Evolutionary conservation across 1,139 yeast genomes (phyloP).

Genomic region (Candida glucosophila): DNA sequence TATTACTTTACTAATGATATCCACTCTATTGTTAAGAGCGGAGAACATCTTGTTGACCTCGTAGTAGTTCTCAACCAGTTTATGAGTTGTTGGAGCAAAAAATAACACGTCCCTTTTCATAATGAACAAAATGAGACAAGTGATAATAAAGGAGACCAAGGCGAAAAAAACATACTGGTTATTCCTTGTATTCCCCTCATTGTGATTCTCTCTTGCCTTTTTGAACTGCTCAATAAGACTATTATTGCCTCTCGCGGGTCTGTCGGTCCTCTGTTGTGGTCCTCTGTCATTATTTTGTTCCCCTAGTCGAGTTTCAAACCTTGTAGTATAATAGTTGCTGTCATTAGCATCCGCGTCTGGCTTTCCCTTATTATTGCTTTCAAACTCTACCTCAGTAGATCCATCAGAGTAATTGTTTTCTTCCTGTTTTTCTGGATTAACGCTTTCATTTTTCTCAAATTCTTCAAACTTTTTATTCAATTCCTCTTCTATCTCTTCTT

Average conservation of each 20-base stretch:
- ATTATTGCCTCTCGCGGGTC: too few species aligned
- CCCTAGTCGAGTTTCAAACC: too few species aligned
- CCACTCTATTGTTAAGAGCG: too few species aligned
- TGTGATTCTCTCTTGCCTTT: slow-evolving; percentile 3
- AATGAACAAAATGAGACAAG: slow-evolving; percentile 2
- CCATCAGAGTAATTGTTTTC: slow-evolving; percentile 6
- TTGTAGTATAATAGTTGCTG: too few species aligned
- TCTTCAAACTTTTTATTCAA: slow-evolving; percentile 10
- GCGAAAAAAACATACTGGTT: slow-evolving; percentile 3
- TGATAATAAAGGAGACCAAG: slow-evolving; percentile 2
- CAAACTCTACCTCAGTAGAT: slow-evolving; percentile 5
- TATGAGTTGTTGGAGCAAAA: slow-evolving; percentile 1
- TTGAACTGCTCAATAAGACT: slow-evolving; percentile 6
- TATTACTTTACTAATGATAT: too few species aligned
- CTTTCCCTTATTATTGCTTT: too few species aligned
- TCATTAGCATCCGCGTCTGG: too few species aligned
- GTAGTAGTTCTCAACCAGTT: slow-evolving; percentile 5
- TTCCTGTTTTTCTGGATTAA: slow-evolving; percentile 3
- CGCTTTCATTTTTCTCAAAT: slow-evolving; percentile 7
- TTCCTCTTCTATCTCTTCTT: too few species aligned
- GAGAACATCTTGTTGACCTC: slow-evolving; percentile 12
- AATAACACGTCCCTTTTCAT: too few species aligned
- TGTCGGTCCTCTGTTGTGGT: too few species aligned
- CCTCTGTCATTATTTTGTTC: too few species aligned
- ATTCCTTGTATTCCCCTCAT: slow-evolving; percentile 1